Evolutionary conservation across 495 filamentous ascomycete species (phyloP), one percentile per base, ranked within the genome.

Genomic region (Tuber brumale): DNA sequence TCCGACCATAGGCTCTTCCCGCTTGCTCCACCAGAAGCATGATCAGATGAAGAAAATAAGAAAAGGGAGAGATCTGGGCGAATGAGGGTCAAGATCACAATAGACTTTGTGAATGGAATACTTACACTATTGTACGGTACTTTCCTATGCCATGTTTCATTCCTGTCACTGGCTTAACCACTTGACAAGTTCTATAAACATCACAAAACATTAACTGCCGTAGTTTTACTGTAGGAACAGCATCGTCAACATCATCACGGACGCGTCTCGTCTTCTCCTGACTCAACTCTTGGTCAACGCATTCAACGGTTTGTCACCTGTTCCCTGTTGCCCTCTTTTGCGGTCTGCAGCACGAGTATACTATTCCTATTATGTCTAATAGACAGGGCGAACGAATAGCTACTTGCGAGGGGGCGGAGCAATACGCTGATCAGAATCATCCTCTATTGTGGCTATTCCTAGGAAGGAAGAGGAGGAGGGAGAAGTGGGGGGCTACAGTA

Each of bases 361-460:
- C 76, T 57, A 80, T 76, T 79, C 70, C 78, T 76, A 71, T 76
- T 79, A 35, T 21, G 51, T 61, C 70, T 27, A 79, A 80, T 75
- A 70, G 23, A 46, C 45, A 73, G 73, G 76, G 71, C 77, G 74
- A 76, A 44, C 61, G 69, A 69, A 19, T 35, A 35, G 21, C 21
- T 43, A 37, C 70, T 44, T 51, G 37, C 39, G 43, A 75, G 76
- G 78, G 48, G 78, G 78, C 78, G 73, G 78, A 80, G 78, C 57
- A 48, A 71, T 43, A 35, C 76, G 21, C 46, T 77, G 76, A 72
- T 77, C 73, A 74, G 77, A 61, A 79, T 71, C 73, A 57, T 70
- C 57, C 57, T 35, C 14, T 3, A 75, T 79, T 39, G 77, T 79
- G 73, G 78, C 78, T 80, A 74, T 79, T 79, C 76, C 57, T 18